These are phyloP conservation scores for Talaromyces sp. DNA, from an alignment of 2,329 filamentous ascomycete species.

Conservation along the genomic window DNA sequence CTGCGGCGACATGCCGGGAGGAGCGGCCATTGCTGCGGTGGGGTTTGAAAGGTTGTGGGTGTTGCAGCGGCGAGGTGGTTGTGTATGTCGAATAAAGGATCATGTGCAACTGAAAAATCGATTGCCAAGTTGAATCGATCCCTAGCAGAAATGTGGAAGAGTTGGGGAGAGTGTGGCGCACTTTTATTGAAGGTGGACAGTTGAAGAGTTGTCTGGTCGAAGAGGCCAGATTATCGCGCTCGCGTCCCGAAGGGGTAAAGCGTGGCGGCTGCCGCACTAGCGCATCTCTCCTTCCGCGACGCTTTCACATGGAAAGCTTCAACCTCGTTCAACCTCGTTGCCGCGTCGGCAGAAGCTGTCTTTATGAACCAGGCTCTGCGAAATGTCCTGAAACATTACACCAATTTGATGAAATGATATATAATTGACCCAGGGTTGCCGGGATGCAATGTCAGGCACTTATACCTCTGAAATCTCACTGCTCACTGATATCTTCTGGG, in stretches of 20 bases:
- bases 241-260: slow-evolving; percentile 6
- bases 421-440: background rate
- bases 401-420: background rate
- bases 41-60: background rate
- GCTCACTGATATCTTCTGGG: slow-evolving; percentile 11
- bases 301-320: background rate
- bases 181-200: background rate
- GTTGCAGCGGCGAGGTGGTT: background rate
- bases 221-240: slow-evolving; percentile 11
- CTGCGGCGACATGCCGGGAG: slow-evolving; percentile 62
- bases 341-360: background rate
- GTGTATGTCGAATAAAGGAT: background rate
- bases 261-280: background rate
- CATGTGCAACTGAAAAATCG: background rate
- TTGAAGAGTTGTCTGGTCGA: background rate
- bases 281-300: background rate
- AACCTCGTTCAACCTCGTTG: background rate
- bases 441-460: slow-evolving; percentile 10
- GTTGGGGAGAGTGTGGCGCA: background rate
- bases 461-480: slow-evolving; percentile 7
- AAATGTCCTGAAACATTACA: background rate
- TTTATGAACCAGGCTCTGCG: background rate
- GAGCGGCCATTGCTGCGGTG: slow-evolving; percentile 27
- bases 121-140: background rate
- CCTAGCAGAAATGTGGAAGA: background rate